A percentile compares a stretch with the other conserved stretches of the same genome.
Conservation (phyloP, 306 rosid species). For the Canavalia gladiata region DNA sequence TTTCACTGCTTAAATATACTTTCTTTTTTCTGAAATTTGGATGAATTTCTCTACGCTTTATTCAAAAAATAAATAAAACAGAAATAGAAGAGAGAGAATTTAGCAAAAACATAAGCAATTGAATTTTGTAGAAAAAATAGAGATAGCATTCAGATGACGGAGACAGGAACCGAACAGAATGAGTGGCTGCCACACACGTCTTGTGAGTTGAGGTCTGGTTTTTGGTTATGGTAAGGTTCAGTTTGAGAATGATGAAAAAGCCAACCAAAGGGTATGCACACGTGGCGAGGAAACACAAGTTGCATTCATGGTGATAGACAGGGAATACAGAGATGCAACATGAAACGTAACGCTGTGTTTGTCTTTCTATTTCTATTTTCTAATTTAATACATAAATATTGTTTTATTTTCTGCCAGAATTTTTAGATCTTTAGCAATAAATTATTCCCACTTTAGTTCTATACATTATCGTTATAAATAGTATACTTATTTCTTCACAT, state of each 20-base stretch:
- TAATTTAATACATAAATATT: no score
- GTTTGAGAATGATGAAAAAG: slow-evolving; percentile 8
- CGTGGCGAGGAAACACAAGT: slow-evolving; percentile 30
- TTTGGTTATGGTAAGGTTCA: background rate
- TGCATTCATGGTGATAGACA: slow-evolving; percentile 1
- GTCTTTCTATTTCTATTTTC: background rate
- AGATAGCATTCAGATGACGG: background rate
- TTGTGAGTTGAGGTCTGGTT: background rate
- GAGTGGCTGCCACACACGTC: slow-evolving; percentile 33
- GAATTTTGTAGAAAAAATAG: background rate
- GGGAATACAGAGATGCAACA: background rate
- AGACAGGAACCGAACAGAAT: slow-evolving; percentile 23
- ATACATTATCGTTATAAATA: no score
- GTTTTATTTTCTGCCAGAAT: no score
- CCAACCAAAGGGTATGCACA: background rate
- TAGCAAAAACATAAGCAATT: background rate
- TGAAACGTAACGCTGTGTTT: background rate
- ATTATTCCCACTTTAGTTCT: no score
- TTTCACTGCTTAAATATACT: background rate
- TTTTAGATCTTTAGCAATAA: no score
- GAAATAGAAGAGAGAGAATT: background rate
- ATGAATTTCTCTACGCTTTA: background rate
- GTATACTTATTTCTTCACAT: no score
- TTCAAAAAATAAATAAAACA: background rate
- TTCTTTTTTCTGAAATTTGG: background rate